A percentile compares a stretch with the other conserved stretches of the same genome.
Evolutionary conservation across 257 asterid genomes (phyloP).

Genomic region (Nicotiana undulata): DNA sequence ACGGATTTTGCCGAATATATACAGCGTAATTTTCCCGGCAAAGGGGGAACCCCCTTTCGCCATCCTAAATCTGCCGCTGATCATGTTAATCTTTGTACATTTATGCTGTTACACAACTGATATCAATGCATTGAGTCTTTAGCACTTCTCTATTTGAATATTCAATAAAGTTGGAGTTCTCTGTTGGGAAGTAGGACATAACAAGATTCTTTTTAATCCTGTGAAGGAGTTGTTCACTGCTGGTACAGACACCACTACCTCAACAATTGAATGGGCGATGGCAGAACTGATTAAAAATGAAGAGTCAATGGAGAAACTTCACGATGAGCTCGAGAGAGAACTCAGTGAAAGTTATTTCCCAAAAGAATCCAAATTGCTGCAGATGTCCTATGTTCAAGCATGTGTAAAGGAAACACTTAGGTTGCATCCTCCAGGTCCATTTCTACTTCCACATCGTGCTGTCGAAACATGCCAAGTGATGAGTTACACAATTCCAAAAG

Average conservation of each 20-base stretch:
- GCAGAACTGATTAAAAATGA: conserved; percentile 26
- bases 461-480: conserved; percentile 24
- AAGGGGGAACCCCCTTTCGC: too few relatives aligned
- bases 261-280: conserved; percentile 28
- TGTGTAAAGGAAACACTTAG: conserved; percentile 39
- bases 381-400: conserved; percentile 29
- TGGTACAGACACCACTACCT: conserved; percentile 39
- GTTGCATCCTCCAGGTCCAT: conserved; percentile 46
- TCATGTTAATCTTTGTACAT: background rate
- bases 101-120: background rate
- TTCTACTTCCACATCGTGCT: conserved; percentile 30
- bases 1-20: too few relatives aligned
- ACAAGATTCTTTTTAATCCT: background rate
- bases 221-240: conserved; percentile 27
- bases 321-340: conserved; percentile 17
- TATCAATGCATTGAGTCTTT: background rate
- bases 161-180: background rate
- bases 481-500: conserved; percentile 26
- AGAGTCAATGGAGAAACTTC: conserved; percentile 13
- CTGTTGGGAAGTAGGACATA: background rate
- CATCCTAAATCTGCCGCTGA: too few relatives aligned
- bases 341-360: background rate
- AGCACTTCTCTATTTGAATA: background rate
- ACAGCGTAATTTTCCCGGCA: too few relatives aligned
- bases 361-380: conserved; percentile 4